Conservation (phyloP, 2,329 filamentous ascomycete species). For the Arthrobotrys musiformis region DNA sequence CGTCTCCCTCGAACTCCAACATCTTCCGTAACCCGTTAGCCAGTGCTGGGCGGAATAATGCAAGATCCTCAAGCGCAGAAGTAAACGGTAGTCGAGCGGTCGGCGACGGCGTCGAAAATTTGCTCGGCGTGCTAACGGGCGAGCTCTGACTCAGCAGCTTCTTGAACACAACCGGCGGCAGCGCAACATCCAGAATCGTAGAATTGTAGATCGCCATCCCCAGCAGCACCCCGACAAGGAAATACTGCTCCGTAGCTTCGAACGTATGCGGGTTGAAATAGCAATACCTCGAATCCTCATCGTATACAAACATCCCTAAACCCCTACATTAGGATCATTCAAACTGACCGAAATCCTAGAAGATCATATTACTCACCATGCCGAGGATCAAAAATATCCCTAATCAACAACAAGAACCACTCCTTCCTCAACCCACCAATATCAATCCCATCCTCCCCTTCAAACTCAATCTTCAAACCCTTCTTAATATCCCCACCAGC, state of each 20-base stretch:
- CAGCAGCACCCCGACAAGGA: constrained; percentile 85
- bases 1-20: constrained; percentile 84
- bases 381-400: constrained; percentile 90
- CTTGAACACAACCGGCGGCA: constrained; percentile 88
- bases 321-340: constrained; percentile 26
- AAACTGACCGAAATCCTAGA: not conserved
- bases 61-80: constrained; percentile 82
- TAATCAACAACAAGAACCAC: constrained; percentile 88
- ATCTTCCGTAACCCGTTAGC: constrained; percentile 80
- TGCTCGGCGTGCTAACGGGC: constrained; percentile 65
- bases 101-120: constrained; percentile 66
- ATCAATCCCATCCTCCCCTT: constrained; percentile 89
- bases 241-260: constrained; percentile 91
- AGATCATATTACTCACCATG: constrained; percentile 72
- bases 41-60: constrained; percentile 80
- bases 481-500: constrained; percentile 88
- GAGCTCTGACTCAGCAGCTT: constrained; percentile 84
- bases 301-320: constrained; percentile 87
- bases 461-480: constrained; percentile 83
- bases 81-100: constrained; percentile 71
- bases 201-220: constrained; percentile 95
- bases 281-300: constrained; percentile 88
- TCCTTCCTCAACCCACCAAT: constrained; percentile 90
- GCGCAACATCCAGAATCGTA: constrained; percentile 86
- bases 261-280: constrained; percentile 94